Evolutionary conservation across 371 early-diverging fungal genomes (phyloP).

Genomic region (Zychaea mexicana): DNA sequence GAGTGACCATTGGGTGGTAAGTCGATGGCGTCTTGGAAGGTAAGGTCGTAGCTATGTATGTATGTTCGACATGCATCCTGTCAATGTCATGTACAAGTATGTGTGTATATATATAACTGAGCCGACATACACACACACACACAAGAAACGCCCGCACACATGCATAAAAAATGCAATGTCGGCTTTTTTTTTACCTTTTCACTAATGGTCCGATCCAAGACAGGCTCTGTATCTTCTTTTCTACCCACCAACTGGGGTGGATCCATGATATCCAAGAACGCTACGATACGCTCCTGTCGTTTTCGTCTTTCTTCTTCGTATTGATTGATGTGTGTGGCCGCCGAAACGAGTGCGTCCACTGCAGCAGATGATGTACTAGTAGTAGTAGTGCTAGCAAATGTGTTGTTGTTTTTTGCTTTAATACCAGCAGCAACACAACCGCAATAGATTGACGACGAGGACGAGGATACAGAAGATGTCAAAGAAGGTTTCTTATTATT

Average conservation of each 20-base stretch:
- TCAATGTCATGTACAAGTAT: too few relatives aligned
- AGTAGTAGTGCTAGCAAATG: background rate
- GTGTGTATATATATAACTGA: background rate
- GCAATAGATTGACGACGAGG: background rate
- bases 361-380: conserved; percentile 11
- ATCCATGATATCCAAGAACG: conserved; percentile 15
- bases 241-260: conserved; percentile 41
- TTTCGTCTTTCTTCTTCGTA: conserved; percentile 7
- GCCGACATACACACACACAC: background rate
- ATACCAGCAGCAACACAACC: background rate
- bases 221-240: conserved; percentile 52
- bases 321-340: conserved; percentile 7
- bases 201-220: conserved; percentile 46
- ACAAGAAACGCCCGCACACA: background rate
- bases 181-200: conserved; percentile 36
- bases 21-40: conserved; percentile 65
- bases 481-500: background rate
- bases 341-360: conserved; percentile 22
- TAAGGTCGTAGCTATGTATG: conserved; percentile 28
- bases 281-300: conserved; percentile 9
- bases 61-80: background rate
- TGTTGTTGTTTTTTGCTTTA: too few relatives aligned
- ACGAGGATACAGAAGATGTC: background rate
- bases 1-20: conserved; percentile 72
- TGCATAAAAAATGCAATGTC: background rate